Conservation (phyloP, 768 basidiomycete genomes). For the Suillus paluster region DNA sequence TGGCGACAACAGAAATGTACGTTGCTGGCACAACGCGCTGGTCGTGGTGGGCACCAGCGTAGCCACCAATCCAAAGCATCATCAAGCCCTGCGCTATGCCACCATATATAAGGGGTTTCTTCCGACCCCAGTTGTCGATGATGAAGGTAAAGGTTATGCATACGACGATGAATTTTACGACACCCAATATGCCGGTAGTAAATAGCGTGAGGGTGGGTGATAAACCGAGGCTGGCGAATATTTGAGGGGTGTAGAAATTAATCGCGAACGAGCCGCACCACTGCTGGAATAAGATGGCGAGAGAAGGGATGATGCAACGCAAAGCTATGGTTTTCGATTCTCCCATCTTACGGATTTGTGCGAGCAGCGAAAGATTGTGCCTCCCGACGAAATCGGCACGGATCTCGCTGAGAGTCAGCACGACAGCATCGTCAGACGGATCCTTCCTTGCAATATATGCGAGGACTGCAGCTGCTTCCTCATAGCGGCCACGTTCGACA, state of each 20-base stretch:
- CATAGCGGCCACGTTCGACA: slow-evolving; percentile 38
- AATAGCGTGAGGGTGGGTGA: slow-evolving; percentile 35
- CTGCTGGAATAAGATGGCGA: slow-evolving; percentile 42
- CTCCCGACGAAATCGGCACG: slow-evolving; percentile 38
- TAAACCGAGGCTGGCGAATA: slow-evolving; percentile 42
- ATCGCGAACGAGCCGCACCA: slow-evolving; percentile 46
- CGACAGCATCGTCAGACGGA: slow-evolving; percentile 31
- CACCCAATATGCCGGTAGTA: slow-evolving; percentile 46
- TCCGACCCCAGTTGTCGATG: slow-evolving; percentile 44
- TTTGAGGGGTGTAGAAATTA: slow-evolving; percentile 44
- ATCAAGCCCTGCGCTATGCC: slow-evolving; percentile 38
- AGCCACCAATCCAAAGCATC: slow-evolving; percentile 44
- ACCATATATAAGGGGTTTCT: slow-evolving; percentile 40
- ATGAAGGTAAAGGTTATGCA: slow-evolving; percentile 37
- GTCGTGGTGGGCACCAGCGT: slow-evolving; percentile 32
- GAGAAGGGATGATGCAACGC: slow-evolving; percentile 35
- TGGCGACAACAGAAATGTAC: slow-evolving; percentile 38
- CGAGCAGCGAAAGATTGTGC: slow-evolving; percentile 23
- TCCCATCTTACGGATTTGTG: slow-evolving; percentile 39
- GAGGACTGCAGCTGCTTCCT: slow-evolving; percentile 37
- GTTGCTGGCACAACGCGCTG: slow-evolving; percentile 29
- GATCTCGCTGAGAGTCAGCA: slow-evolving; percentile 38
- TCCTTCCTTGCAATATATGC: slow-evolving; percentile 32
- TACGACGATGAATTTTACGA: slow-evolving; percentile 41
- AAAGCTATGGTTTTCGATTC: slow-evolving; percentile 33